Evolutionary conservation across 257 asterid species (phyloP).

Genomic region (Solanum virginianum): DNA sequence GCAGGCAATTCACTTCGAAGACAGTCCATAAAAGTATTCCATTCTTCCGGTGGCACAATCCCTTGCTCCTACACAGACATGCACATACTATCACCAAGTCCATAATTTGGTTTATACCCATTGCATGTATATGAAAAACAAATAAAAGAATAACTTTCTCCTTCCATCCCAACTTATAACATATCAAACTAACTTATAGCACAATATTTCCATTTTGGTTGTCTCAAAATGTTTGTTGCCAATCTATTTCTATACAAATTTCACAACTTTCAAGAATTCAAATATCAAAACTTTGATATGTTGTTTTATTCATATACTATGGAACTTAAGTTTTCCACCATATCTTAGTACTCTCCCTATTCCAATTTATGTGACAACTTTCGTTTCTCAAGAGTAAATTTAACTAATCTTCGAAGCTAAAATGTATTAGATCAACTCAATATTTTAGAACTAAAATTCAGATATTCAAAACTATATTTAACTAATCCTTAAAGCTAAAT

Average conservation of each 20-base stretch:
- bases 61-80: conserved; percentile 39
- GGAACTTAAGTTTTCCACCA: not conserved
- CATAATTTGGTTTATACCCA: not conserved
- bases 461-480: not conserved
- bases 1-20: conserved; percentile 66
- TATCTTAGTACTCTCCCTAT: not conserved
- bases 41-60: conserved; percentile 51
- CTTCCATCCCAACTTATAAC: not conserved
- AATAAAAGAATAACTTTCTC: not conserved
- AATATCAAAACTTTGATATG: not conserved
- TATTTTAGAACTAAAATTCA: not conserved
- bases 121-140: not conserved
- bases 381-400: not conserved
- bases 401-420: not conserved
- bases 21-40: conserved; percentile 49
- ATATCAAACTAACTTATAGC: not conserved
- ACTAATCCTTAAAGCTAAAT: not conserved
- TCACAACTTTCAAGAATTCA: not conserved
- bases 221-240: not conserved
- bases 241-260: not conserved
- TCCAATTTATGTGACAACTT: not conserved
- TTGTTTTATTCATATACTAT: not conserved
- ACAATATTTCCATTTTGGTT: not conserved
- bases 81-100: not conserved
- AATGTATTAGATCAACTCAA: not conserved